phyloP scores from a whole-genome alignment of 1,284 basidiomycete species.

The Lentinula novae-zelandiae region DNA sequence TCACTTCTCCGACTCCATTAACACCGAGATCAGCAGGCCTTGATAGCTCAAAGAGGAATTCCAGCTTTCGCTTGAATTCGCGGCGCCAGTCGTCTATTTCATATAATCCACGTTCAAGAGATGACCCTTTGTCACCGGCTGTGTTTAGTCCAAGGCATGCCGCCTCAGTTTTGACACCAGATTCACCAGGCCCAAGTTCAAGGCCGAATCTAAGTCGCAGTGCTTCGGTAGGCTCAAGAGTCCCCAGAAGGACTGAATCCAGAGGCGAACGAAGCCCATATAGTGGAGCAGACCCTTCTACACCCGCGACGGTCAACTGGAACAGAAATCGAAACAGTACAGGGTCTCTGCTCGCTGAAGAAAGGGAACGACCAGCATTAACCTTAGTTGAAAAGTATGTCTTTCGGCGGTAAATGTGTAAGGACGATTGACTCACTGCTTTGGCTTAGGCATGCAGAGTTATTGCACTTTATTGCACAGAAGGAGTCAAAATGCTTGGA shows the following conservation, averaged over 20 bases:
- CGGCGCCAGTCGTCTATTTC: conserved; percentile 63
- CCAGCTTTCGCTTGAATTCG: conserved; percentile 4
- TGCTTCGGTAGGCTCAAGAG: conserved; percentile 10
- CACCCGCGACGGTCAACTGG: conserved; percentile 1
- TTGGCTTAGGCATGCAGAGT: conserved; percentile 61
- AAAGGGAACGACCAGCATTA: conserved; percentile 36
- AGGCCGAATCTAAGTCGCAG: conserved; percentile 1
- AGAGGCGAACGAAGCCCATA: neutral
- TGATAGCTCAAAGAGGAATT: conserved; percentile 2
- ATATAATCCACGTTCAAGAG: conserved; percentile 39
- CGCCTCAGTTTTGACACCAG: conserved; percentile 3
- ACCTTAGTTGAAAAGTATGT: conserved; percentile 61
- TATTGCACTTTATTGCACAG: conserved; percentile 75
- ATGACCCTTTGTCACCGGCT: conserved; percentile 13
- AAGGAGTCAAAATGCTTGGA: conserved; percentile 81
- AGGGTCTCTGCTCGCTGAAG: conserved; percentile 9
- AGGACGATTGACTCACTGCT: conserved; percentile 8
- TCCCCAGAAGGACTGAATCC: conserved; percentile 4
- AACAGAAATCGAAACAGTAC: conserved; percentile 10
- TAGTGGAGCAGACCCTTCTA: neutral
- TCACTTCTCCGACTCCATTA: conserved; percentile 5
- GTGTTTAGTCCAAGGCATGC: conserved; percentile 16
- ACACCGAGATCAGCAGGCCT: conserved; percentile 4
- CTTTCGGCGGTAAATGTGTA: neutral
- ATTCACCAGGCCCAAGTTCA: conserved; percentile 2